Conservation (phyloP, 768 basidiomycete species). For the Leccinum fibrillosum region DNA sequence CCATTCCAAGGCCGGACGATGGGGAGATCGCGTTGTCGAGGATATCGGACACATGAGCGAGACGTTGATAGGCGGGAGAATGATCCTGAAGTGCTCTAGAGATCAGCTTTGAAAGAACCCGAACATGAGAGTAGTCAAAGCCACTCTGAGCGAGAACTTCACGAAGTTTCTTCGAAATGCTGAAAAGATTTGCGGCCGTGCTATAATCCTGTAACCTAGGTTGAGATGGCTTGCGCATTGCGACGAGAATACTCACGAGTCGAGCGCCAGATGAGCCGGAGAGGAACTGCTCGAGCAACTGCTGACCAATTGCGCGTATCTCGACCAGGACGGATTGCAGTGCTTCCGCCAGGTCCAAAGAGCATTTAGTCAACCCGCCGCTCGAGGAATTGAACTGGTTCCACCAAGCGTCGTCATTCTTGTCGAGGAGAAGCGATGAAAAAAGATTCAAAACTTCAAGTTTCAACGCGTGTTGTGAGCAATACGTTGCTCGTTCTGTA, state of each 20-base stretch:
- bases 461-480: conserved; percentile 32
- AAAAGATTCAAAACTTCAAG: conserved; percentile 42
- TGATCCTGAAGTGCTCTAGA: conserved; percentile 36
- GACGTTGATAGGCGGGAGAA: conserved; percentile 31
- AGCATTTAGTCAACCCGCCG: conserved; percentile 3
- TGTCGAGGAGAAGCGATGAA: conserved; percentile 38
- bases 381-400: conserved; percentile 1
- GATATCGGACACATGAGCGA: conserved; percentile 32
- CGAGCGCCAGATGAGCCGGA: conserved; percentile 3
- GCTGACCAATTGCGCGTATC: conserved; percentile 13
- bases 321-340: conserved; percentile 25
- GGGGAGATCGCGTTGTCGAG: conserved; percentile 53
- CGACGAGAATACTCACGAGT: conserved; percentile 24
- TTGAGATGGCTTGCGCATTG: neutral
- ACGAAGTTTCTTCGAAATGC: conserved; percentile 42
- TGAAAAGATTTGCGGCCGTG: conserved; percentile 37
- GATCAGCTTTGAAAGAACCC: conserved; percentile 57
- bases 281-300: conserved; percentile 19
- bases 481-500: conserved; percentile 21
- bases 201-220: conserved; percentile 29
- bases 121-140: conserved; percentile 67
- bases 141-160: conserved; percentile 33
- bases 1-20: conserved; percentile 69
- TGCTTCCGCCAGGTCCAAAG: conserved; percentile 14
- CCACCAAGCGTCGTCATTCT: conserved; percentile 19